phyloP scores from a whole-genome alignment of 441 rosid species.

The Erodium texanum region DNA sequence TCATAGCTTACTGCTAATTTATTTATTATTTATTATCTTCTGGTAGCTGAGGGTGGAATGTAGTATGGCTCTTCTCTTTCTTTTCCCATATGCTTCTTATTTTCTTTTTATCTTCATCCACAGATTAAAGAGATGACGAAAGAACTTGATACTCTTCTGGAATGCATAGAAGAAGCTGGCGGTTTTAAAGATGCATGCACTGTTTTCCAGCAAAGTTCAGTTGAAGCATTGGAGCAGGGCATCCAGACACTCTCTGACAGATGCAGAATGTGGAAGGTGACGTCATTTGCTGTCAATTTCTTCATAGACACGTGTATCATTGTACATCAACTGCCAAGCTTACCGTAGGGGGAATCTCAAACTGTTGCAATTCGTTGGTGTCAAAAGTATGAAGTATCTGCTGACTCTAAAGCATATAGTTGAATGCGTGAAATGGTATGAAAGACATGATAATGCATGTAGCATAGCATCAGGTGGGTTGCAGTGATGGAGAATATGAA shows the following conservation, averaged over 20 bases:
- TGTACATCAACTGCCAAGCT: background rate
- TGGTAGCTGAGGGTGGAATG: too few relatives aligned
- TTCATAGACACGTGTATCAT: background rate
- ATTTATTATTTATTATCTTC: too few relatives aligned
- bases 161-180: constrained; percentile 64
- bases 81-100: background rate
- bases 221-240: constrained; percentile 65
- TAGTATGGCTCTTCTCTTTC: too few relatives aligned
- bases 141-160: constrained; percentile 66
- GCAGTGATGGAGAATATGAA: background rate
- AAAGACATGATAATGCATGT: background rate
- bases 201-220: constrained; percentile 42
- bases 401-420: background rate
- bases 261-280: constrained; percentile 64
- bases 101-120: constrained; percentile 13
- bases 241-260: constrained; percentile 46
- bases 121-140: constrained; percentile 78
- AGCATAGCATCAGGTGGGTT: background rate
- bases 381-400: background rate
- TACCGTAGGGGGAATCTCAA: background rate
- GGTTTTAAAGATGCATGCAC: constrained; percentile 83
- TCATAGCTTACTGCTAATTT: too few relatives aligned
- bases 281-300: background rate
- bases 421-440: background rate
- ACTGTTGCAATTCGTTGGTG: background rate